These are phyloP conservation scores for Diutina neorugosa DNA, from an alignment of 1,139 yeast genomes.

Conservation along the genomic window DNA sequence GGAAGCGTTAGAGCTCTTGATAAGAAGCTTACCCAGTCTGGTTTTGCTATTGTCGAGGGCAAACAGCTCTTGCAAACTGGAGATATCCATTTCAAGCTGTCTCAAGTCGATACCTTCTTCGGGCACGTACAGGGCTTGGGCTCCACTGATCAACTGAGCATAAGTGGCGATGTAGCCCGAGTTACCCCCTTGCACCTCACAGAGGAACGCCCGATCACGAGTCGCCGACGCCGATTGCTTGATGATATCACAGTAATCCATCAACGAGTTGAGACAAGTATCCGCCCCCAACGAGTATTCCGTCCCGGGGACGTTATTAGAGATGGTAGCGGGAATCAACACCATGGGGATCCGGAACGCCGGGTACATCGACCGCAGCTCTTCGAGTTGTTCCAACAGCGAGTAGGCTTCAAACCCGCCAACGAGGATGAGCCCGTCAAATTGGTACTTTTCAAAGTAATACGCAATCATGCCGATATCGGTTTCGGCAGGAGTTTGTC, in stretches of 20 bases:
- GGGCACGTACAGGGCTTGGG: slow-evolving; percentile 67
- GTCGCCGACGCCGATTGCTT: slow-evolving; percentile 73
- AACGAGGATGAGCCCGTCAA: slow-evolving; percentile 62
- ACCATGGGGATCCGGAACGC: slow-evolving; percentile 71
- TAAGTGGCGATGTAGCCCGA: slow-evolving; percentile 68
- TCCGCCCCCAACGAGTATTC: slow-evolving; percentile 72
- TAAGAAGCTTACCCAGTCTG: slow-evolving; percentile 69
- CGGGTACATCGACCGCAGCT: slow-evolving; percentile 53
- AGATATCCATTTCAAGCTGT: slow-evolving; percentile 51
- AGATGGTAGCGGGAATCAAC: slow-evolving; percentile 70
- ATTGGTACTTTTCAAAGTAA: slow-evolving; percentile 58
- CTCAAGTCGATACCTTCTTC: slow-evolving; percentile 51
- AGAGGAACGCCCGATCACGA: slow-evolving; percentile 65
- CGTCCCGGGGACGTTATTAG: slow-evolving; percentile 78
- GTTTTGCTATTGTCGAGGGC: slow-evolving; percentile 47
- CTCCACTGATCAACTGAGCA: slow-evolving; percentile 60
- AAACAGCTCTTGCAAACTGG: slow-evolving; percentile 42
- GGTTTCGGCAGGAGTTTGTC: slow-evolving; percentile 53
- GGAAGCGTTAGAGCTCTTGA: slow-evolving; percentile 81
- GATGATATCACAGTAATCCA: slow-evolving; percentile 67
- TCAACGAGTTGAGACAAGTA: slow-evolving; percentile 65
- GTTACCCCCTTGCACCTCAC: slow-evolving; percentile 82
- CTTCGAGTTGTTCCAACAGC: slow-evolving; percentile 55
- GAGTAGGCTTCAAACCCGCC: slow-evolving; percentile 78
- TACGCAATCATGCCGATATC: slow-evolving; percentile 69